These are phyloP conservation scores for Cicer pinnatifidum DNA, from an alignment of 306 rosid genomes.

Conservation along the genomic window DNA sequence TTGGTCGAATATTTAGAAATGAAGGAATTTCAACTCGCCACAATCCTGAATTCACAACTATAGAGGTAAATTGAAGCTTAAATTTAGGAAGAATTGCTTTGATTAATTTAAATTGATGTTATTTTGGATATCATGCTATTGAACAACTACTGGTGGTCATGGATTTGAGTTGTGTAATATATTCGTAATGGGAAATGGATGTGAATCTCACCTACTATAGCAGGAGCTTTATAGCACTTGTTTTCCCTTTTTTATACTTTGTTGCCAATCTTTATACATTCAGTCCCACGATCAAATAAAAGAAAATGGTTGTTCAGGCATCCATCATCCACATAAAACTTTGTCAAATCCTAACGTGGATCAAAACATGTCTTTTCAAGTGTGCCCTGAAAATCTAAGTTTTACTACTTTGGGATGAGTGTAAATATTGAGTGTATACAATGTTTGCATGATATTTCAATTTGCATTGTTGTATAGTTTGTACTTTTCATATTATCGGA, in stretches of 20 bases:
- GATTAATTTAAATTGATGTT: conserved; percentile 17
- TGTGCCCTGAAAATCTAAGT: conserved; percentile 19
- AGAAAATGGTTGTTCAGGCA: conserved; percentile 23
- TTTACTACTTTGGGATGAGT: conserved; percentile 20
- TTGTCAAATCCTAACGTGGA: conserved; percentile 17
- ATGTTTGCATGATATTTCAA: conserved; percentile 27
- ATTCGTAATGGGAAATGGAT: neutral
- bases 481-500: conserved; percentile 31
- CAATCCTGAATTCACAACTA: conserved; percentile 96
- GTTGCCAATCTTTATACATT: conserved; percentile 20
- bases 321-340: conserved; percentile 13
- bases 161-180: neutral
- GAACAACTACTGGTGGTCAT: neutral
- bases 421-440: conserved; percentile 13
- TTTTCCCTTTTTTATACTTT: neutral
- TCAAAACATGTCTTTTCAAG: conserved; percentile 30
- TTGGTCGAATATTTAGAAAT: conserved; percentile 95
- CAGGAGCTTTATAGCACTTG: neutral
- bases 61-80: conserved; percentile 68
- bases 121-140: conserved; percentile 12
- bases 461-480: conserved; percentile 22
- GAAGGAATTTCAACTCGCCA: conserved; percentile 99
- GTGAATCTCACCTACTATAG: neutral
- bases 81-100: neutral
- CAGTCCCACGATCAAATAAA: conserved; percentile 27